Percentiles rank a stretch among this genome's conserved stretches.
Conservation (phyloP, 208 protist genomes). For the Wallacemonas sp. region DNA sequence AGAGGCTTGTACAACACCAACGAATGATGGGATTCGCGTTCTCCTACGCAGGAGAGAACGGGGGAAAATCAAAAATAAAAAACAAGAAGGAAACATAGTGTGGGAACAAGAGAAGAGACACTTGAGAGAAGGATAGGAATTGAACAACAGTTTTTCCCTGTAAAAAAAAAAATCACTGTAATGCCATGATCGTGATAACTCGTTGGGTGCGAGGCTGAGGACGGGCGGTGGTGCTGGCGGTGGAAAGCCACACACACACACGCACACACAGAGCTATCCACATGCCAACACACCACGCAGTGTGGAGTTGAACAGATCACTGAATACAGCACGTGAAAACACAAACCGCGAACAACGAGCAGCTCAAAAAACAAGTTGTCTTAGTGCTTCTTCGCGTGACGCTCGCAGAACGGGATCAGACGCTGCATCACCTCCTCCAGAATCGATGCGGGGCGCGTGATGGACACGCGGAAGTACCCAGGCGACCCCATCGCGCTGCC, state of each 20-base stretch:
- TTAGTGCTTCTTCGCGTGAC: constrained; percentile 20
- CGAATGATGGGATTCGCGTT: background rate
- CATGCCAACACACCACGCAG: too few species aligned
- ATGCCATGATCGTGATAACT: background rate
- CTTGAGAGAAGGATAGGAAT: too few species aligned
- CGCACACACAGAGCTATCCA: too few species aligned
- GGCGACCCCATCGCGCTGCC: constrained; percentile 64
- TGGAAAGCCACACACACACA: too few species aligned
- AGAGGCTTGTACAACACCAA: background rate
- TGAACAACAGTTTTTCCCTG: too few species aligned
- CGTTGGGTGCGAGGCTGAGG: too few species aligned
- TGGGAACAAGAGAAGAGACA: too few species aligned
- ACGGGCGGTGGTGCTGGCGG: too few species aligned
- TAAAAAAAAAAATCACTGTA: too few species aligned
- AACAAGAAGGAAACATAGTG: too few species aligned
- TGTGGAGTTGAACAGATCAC: too few species aligned
- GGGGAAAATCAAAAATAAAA: background rate
- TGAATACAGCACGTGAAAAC: too few species aligned
- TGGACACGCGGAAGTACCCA: constrained; percentile 77
- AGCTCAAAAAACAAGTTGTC: background rate
- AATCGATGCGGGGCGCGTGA: constrained; percentile 54
- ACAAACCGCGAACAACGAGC: background rate
- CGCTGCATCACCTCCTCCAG: constrained; percentile 62
- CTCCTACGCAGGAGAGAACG: background rate
- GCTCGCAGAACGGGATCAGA: constrained; percentile 51